Percentiles rank a stretch among this genome's conserved stretches.
phyloP scores from a whole-genome alignment of 2,329 filamentous ascomycete genomes.

The Blastomyces gilchristii region DNA sequence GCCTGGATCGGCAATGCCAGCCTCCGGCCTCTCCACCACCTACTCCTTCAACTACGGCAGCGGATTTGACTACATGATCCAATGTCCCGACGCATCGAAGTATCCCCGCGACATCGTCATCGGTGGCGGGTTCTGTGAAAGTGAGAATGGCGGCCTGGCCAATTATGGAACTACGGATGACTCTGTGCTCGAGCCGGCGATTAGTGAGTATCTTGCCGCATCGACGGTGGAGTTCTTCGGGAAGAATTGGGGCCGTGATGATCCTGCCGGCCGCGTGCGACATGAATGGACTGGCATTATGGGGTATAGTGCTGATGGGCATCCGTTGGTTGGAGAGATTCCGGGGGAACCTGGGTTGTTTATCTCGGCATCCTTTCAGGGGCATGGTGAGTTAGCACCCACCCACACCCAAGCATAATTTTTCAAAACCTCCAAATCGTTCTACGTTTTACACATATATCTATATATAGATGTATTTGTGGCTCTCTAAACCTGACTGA shows the following conservation, averaged over 20 bases:
- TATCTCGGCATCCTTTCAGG: conserved; percentile 16
- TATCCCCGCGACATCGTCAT: conserved; percentile 17
- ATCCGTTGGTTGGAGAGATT: conserved; percentile 45
- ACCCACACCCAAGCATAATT: neutral
- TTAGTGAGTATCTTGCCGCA: conserved; percentile 20
- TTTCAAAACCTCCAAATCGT: neutral
- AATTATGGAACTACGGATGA: conserved; percentile 20
- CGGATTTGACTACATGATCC: conserved; percentile 32
- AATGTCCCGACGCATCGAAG: conserved; percentile 16
- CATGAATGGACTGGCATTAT: conserved; percentile 48
- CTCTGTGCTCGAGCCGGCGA: conserved; percentile 12
- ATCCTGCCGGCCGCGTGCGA: conserved; percentile 35
- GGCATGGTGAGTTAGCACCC: conserved; percentile 12
- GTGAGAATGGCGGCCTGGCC: conserved; percentile 15
- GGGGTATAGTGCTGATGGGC: conserved; percentile 45
- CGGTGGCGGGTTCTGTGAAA: conserved; percentile 19
- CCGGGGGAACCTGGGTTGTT: conserved; percentile 15
- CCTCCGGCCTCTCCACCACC: conserved; percentile 8
- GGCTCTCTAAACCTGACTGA: neutral
- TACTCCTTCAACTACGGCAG: conserved; percentile 20
- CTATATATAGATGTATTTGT: neutral
- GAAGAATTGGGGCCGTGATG: conserved; percentile 36
- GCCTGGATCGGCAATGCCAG: conserved; percentile 14
- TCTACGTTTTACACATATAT: neutral
- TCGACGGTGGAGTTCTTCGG: conserved; percentile 25